Conservation (phyloP, 176 grass and related monocot species). For the Poa pratensis region DNA sequence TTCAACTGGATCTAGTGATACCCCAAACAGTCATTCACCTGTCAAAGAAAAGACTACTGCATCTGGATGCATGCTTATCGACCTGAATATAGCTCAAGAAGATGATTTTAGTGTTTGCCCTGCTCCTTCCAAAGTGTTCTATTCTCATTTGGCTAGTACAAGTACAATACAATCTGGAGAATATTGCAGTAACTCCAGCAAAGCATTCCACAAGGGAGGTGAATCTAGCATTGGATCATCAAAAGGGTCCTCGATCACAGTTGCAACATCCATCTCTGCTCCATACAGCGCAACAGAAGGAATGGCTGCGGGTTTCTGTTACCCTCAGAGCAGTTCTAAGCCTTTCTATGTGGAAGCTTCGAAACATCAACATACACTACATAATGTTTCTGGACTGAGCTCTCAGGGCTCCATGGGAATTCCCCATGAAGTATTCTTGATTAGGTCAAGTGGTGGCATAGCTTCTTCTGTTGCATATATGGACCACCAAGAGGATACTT, state of each 20-base stretch:
- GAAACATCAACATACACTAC: slow-evolving; percentile 15
- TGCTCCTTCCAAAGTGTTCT: slow-evolving; percentile 27
- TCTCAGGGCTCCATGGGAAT: slow-evolving; percentile 21
- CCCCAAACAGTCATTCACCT: slow-evolving; percentile 38
- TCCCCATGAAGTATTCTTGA: not conserved
- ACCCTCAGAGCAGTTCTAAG: slow-evolving; percentile 14
- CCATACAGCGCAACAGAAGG: slow-evolving; percentile 39
- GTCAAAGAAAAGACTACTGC: slow-evolving; percentile 43
- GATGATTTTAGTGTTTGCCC: slow-evolving; percentile 48
- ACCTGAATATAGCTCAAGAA: slow-evolving; percentile 82
- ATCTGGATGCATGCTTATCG: slow-evolving; percentile 55
- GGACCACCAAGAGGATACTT: slow-evolving; percentile 39
- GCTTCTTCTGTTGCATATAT: slow-evolving; percentile 23
- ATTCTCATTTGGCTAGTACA: slow-evolving; percentile 46
- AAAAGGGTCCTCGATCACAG: slow-evolving; percentile 64
- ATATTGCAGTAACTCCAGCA: slow-evolving; percentile 45
- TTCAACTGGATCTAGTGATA: slow-evolving; percentile 52
- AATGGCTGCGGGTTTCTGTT: slow-evolving; percentile 31
- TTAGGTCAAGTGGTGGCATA: slow-evolving; percentile 10
- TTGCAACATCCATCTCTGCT: slow-evolving; percentile 33
- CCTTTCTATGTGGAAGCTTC: slow-evolving; percentile 33
- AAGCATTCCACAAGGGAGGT: slow-evolving; percentile 43
- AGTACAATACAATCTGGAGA: slow-evolving; percentile 35
- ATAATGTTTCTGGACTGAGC: slow-evolving; percentile 27
- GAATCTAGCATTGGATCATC: slow-evolving; percentile 55